Conservation (phyloP, 2,329 filamentous ascomycete genomes). For the Mollisia scopiformis region DNA sequence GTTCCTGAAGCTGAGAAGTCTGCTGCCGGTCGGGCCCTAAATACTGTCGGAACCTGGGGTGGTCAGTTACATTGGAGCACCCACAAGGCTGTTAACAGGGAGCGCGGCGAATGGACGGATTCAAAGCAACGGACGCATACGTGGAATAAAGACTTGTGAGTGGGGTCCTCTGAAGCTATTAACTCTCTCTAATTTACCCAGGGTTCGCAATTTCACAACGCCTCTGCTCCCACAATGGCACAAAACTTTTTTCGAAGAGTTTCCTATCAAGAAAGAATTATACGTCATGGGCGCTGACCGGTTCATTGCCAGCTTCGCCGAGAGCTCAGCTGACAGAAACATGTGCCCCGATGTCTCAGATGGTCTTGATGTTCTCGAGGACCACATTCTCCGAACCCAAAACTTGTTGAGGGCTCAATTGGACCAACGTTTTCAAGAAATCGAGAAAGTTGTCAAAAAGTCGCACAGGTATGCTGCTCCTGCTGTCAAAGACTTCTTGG, state of each 20-base stretch:
- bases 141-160: slow-evolving; percentile 29
- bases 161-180: background rate
- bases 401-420: background rate
- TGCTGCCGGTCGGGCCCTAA: background rate
- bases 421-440: background rate
- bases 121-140: background rate
- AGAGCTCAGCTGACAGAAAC: background rate
- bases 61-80: slow-evolving; percentile 22
- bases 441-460: slow-evolving; percentile 3
- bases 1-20: slow-evolving; percentile 4
- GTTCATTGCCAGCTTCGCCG: slow-evolving; percentile 11
- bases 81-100: slow-evolving; percentile 16
- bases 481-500: slow-evolving; percentile 9
- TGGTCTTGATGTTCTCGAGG: slow-evolving; percentile 9
- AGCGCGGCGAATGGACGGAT: slow-evolving; percentile 11
- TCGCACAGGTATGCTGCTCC: slow-evolving; percentile 12
- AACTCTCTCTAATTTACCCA: background rate
- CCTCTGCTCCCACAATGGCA: slow-evolving; percentile 1
- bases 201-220: background rate
- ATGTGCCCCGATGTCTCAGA: slow-evolving; percentile 4
- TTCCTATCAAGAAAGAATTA: slow-evolving; percentile 1
- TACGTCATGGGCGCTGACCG: slow-evolving; percentile 1
- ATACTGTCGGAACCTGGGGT: slow-evolving; percentile 3
- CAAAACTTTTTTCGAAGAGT: slow-evolving; percentile 4
- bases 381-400: slow-evolving; percentile 9